These are phyloP conservation scores for Fusarium ambrosium DNA, from an alignment of 2,329 filamentous ascomycete genomes.

Conservation along the genomic window DNA sequence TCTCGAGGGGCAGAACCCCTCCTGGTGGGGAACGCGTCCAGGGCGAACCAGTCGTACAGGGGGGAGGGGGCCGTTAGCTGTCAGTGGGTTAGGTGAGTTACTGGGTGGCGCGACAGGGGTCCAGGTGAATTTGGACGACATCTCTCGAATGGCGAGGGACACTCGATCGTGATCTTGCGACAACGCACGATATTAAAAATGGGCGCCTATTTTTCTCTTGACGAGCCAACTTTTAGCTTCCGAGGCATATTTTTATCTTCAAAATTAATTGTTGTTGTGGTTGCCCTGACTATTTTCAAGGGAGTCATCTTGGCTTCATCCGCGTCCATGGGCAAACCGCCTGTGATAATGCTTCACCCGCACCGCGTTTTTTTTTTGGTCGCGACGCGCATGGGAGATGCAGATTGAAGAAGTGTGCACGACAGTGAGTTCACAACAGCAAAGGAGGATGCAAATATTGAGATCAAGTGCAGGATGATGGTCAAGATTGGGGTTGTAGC, in stretches of 20 bases:
- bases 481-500: not conserved
- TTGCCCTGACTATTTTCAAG: slow-evolving; percentile 26
- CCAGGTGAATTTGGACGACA: slow-evolving; percentile 16
- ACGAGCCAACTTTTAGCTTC: not conserved
- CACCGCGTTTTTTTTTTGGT: no score
- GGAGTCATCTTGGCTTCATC: not conserved
- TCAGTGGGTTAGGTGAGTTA: slow-evolving; percentile 18
- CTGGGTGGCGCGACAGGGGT: not conserved
- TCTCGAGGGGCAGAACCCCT: not conserved
- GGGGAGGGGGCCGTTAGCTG: slow-evolving; percentile 2
- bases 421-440: not conserved
- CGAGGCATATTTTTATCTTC: slow-evolving; percentile 10
- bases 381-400: not conserved
- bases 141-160: slow-evolving; percentile 2
- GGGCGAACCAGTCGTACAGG: not conserved
- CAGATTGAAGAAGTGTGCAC: rapidly evolving
- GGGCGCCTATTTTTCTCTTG: not conserved
- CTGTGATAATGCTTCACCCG: not conserved
- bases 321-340: not conserved
- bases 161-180: slow-evolving; percentile 28
- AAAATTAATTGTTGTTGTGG: slow-evolving; percentile 29
- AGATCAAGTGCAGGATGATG: not conserved
- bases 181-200: slow-evolving; percentile 4
- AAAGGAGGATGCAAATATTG: not conserved
- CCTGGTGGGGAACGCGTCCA: not conserved